Percentiles rank a stretch among this genome's conserved stretches.
Evolutionary conservation across 305 asterid genomes (phyloP).

Genomic region (Fraxinus velutina): DNA sequence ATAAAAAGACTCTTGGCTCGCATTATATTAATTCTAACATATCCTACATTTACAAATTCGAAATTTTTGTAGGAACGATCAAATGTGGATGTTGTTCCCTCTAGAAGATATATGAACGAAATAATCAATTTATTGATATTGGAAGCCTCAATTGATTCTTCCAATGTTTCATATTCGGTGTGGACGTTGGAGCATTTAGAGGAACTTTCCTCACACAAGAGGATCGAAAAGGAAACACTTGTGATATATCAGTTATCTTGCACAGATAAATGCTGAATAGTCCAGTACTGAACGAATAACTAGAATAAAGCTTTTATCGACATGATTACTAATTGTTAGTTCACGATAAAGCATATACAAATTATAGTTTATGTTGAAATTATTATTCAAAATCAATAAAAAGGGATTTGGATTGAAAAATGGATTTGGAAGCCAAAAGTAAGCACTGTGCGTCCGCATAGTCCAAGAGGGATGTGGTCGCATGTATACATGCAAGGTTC

Average conservation of each 20-base stretch:
- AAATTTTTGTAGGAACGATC: no score
- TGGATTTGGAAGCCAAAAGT: no score
- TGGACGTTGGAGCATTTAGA: neutral
- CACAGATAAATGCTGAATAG: neutral
- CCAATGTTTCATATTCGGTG: neutral
- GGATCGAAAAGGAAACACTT: neutral
- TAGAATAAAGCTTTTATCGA: neutral
- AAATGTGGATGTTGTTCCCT: neutral
- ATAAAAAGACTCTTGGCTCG: neutral
- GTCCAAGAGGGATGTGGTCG: no score
- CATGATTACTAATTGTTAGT: neutral
- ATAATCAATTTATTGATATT: no score
- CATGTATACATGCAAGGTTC: no score
- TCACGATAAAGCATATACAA: neutral
- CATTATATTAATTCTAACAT: neutral
- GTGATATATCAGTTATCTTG: neutral
- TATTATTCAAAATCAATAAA: no score
- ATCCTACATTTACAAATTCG: neutral
- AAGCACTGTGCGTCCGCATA: no score
- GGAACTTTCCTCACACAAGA: no score
- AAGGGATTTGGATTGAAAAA: no score
- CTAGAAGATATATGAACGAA: neutral
- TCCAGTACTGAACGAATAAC: no score
- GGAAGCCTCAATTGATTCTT: neutral
- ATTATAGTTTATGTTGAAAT: no score